These are phyloP conservation scores for Phytophthora pisi DNA, from an alignment of 352 stramenopile genomes.

Conservation along the genomic window DNA sequence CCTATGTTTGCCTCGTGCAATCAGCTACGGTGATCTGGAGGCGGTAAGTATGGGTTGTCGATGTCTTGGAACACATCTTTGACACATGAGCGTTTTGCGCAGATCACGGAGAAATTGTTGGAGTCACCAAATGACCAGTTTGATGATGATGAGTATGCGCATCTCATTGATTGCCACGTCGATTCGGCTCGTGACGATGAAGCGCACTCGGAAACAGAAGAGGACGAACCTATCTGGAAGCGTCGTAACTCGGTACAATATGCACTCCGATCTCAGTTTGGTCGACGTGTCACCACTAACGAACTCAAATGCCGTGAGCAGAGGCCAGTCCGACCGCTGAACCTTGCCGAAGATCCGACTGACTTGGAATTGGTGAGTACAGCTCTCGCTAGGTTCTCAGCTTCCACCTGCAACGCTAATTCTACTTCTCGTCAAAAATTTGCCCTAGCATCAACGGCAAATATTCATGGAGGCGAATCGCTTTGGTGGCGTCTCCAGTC, in stretches of 20 bases:
- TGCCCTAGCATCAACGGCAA: constrained; percentile 53
- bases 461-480: constrained; percentile 70
- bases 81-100: neutral
- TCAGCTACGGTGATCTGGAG: constrained; percentile 77
- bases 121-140: constrained; percentile 61
- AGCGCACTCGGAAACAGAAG: constrained; percentile 11
- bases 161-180: constrained; percentile 74
- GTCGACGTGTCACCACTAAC: neutral
- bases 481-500: constrained; percentile 52
- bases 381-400: neutral
- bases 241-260: constrained; percentile 44
- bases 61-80: neutral
- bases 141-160: constrained; percentile 60
- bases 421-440: neutral
- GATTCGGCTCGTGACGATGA: constrained; percentile 59
- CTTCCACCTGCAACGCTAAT: neutral
- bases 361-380: constrained; percentile 64
- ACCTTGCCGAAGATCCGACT: constrained; percentile 44
- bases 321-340: constrained; percentile 47
- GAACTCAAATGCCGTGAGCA: constrained; percentile 5
- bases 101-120: constrained; percentile 78
- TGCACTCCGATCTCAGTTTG: neutral
- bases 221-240: constrained; percentile 52
- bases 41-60: constrained; percentile 29
- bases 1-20: constrained; percentile 67